These are phyloP conservation scores for Wickerhamomyces alni DNA, from an alignment of 805 yeast genomes.

Conservation along the genomic window DNA sequence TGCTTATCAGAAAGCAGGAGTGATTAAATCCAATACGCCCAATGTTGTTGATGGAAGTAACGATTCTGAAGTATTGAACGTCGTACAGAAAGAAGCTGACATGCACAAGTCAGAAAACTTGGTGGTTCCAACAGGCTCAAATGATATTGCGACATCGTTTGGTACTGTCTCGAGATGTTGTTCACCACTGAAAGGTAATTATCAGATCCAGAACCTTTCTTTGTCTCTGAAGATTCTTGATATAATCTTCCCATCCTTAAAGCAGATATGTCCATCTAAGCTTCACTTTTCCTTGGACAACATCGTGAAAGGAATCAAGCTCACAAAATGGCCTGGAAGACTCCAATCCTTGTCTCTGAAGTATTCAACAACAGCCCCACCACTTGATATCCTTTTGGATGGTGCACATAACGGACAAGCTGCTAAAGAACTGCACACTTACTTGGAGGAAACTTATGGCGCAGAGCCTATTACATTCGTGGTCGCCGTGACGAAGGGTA, in stretches of 20 bases:
- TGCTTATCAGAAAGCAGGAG: conserved; percentile 83
- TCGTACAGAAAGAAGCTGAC: conserved; percentile 34
- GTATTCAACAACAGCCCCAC: conserved; percentile 16
- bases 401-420: conserved; percentile 94
- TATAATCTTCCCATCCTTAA: conserved; percentile 20
- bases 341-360: conserved; percentile 46
- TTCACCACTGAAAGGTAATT: conserved; percentile 64
- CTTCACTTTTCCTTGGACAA: conserved; percentile 26
- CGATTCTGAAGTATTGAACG: conserved; percentile 40
- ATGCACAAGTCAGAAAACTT: conserved; percentile 24
- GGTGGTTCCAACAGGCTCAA: conserved; percentile 8
- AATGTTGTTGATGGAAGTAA: conserved; percentile 69
- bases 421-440: conserved; percentile 62
- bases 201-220: conserved; percentile 65
- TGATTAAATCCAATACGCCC: conserved; percentile 55
- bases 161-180: conserved; percentile 24
- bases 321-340: conserved; percentile 83
- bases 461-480: conserved; percentile 39
- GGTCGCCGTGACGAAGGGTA: conserved; percentile 72
- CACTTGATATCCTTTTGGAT: conserved; percentile 51
- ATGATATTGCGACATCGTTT: conserved; percentile 24
- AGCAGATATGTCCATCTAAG: conserved; percentile 19
- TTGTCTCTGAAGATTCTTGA: conserved; percentile 59
- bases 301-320: conserved; percentile 45
- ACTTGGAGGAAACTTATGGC: conserved; percentile 30